These are phyloP conservation scores for Calamus simplicifolius DNA, from an alignment of 176 grass and related monocot genomes.

Conservation along the genomic window DNA sequence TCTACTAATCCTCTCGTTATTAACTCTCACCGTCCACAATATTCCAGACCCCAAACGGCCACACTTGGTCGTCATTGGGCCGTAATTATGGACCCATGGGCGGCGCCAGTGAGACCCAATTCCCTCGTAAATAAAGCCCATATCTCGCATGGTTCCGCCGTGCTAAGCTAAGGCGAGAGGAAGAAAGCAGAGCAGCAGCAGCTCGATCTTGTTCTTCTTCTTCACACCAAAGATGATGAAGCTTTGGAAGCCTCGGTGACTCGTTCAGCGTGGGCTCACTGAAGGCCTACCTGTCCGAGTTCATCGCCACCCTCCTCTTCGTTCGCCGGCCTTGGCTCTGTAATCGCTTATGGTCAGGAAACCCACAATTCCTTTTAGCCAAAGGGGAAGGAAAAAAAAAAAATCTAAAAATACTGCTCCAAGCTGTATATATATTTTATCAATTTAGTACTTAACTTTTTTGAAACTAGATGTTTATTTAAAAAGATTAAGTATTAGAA, in stretches of 20 bases:
- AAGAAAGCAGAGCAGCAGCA: too few species aligned
- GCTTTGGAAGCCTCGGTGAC: conserved; percentile 69
- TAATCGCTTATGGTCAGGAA: too few species aligned
- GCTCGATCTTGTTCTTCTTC: too few species aligned
- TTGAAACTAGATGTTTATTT: too few species aligned
- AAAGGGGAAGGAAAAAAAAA: too few species aligned
- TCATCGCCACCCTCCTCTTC: conserved; percentile 85
- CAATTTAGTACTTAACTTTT: too few species aligned
- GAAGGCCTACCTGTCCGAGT: conserved; percentile 71
- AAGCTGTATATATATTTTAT: too few species aligned
- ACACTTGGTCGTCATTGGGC: conserved; percentile 1
- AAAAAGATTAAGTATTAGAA: too few species aligned
- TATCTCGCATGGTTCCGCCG: background rate
- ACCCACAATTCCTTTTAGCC: too few species aligned
- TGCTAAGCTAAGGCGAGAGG: too few species aligned
- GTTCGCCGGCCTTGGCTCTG: conserved; percentile 88
- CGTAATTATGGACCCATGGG: background rate
- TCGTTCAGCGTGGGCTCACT: conserved; percentile 56
- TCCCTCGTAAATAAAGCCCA: conserved; percentile 37
- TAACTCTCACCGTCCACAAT: conserved; percentile 44
- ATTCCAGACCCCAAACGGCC: conserved; percentile 24
- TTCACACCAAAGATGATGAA: conserved; percentile 45
- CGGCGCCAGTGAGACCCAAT: background rate
- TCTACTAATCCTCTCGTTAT: conserved; percentile 12
- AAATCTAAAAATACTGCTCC: too few species aligned